Evolutionary conservation across 1,139 yeast genomes (phyloP), one percentile per base, ranked within the genome.

Genomic region (Yamadazyma dushanensis): DNA sequence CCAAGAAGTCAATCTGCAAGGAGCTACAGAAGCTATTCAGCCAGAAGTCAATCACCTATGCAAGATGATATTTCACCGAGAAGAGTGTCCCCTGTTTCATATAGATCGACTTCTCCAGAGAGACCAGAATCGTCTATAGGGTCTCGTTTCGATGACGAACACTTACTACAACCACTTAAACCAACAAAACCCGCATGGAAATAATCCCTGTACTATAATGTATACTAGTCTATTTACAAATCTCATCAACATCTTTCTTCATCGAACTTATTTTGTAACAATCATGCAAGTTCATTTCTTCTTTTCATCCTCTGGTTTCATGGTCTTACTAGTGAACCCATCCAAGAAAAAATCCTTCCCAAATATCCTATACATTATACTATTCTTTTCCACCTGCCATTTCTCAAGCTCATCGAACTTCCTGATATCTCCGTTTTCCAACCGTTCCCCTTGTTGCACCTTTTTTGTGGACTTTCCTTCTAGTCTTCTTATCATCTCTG

Each of bases 271-370:
- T n/a, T n/a, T n/a, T n/a, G n/a, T n/a, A 5, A 31, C 18, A 11
- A 20, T 23, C n/a, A 25, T 17, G 31, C 16, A 25, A 24, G 26
- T 11, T 24, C 29, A 14, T n/a, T 33, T 24, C 13, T 26, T 35
- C 4, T 27, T 31, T 9, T 31, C 38, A 2, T 28, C 14, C 9
- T 34, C 42, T 2, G 35, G 22, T 27, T 44, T 43, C 65, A 69
- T 63, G 4, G 76, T 67, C 39, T 57, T 63, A 44, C 74, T 68
- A 11, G 76, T 70, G 38, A 67, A 66, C 14, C 76, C 76, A 38
- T 70, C 76, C 36, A 68, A 54, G 44, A 65, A 70, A 51, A 63
- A 69, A 41, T 70, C 76, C 35, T 50, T 56, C 1, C 76, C 76
- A 46, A 70, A 70, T 11, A 70, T 36, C 43, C 54, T 59, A 46